Percentiles rank a stretch among this genome's conserved stretches.
phyloP scores from a whole-genome alignment of 768 basidiomycete species.

The Coprinopsis cinerea region DNA sequence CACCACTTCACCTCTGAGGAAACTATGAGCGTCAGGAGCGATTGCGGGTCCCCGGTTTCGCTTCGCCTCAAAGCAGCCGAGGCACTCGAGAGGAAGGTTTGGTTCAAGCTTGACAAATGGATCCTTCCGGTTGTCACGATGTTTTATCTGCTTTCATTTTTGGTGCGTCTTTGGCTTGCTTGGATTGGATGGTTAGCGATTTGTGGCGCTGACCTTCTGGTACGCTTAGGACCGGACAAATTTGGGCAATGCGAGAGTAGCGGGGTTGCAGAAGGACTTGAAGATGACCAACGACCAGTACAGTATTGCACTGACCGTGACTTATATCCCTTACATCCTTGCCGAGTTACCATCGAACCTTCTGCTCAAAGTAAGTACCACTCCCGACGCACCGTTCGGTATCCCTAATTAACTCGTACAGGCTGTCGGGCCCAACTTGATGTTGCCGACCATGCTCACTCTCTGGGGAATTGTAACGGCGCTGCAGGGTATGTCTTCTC shows the following conservation, averaged over 20 bases:
- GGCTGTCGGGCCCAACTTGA: constrained; percentile 51
- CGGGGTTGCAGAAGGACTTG: constrained; percentile 51
- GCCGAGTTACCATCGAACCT: constrained; percentile 61
- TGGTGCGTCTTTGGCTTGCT: constrained; percentile 31
- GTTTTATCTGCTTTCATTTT: constrained; percentile 47
- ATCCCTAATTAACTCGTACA: constrained; percentile 8
- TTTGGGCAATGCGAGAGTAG: constrained; percentile 55
- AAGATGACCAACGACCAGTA: constrained; percentile 44
- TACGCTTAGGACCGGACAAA: constrained; percentile 43
- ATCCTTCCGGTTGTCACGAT: constrained; percentile 44
- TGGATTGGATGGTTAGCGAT: neutral
- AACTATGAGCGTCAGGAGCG: constrained; percentile 12
- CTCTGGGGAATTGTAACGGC: constrained; percentile 66
- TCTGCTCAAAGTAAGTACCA: constrained; percentile 40
- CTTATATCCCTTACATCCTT: constrained; percentile 48
- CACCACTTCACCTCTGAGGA: constrained; percentile 16
- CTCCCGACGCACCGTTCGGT: neutral
- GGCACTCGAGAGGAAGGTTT: constrained; percentile 35
- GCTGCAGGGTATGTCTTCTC: constrained; percentile 41
- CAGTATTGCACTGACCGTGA: constrained; percentile 42
- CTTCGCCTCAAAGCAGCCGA: constrained; percentile 19
- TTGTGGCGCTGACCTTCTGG: neutral
- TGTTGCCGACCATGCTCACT: constrained; percentile 55
- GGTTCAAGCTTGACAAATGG: constrained; percentile 44
- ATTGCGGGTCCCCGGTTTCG: constrained; percentile 13